A percentile compares a stretch with the other conserved stretches of the same genome.
These are phyloP conservation scores for Lepraria neglecta DNA, from an alignment of 495 filamentous ascomycete species.

Conservation along the genomic window DNA sequence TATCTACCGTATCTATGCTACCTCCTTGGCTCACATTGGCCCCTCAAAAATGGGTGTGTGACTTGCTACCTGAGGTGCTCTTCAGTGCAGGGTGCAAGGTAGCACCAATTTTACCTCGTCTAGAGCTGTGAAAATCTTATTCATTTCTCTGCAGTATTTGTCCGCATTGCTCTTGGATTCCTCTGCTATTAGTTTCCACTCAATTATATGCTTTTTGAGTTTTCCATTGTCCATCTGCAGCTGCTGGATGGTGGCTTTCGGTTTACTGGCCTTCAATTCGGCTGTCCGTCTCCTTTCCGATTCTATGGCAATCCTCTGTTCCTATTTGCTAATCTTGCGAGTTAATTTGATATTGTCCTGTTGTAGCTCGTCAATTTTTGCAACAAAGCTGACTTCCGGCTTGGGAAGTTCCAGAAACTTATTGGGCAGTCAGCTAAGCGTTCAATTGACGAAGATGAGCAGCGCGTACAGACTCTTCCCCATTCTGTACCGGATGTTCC, in stretches of 20 bases:
- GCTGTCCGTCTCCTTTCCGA: slow-evolving; percentile 4
- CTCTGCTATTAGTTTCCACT: background rate
- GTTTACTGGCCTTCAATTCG: background rate
- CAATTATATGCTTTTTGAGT: background rate
- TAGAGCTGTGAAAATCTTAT: slow-evolving; percentile 10
- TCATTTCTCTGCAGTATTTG: slow-evolving; percentile 9
- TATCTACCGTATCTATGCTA: background rate
- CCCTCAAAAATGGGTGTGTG: background rate
- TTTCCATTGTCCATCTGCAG: background rate
- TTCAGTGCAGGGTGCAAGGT: background rate
- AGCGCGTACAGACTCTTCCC: slow-evolving; percentile 1
- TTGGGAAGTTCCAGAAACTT: slow-evolving; percentile 10
- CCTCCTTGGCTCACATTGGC: too few species aligned
- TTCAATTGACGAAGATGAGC: background rate
- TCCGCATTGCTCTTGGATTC: slow-evolving; percentile 4
- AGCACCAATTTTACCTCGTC: background rate
- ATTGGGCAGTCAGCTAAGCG: slow-evolving; percentile 7
- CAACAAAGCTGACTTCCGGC: slow-evolving; percentile 12
- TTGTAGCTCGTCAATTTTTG: slow-evolving; percentile 12
- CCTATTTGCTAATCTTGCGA: slow-evolving; percentile 4
- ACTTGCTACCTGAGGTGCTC: background rate
- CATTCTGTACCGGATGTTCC: too few species aligned
- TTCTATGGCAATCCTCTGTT: slow-evolving; percentile 7
- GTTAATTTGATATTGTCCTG: slow-evolving; percentile 16
- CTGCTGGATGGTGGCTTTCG: background rate